Evolutionary conservation across 2,329 filamentous ascomycete species (phyloP).

Genomic region (Ascochyta koolunga): DNA sequence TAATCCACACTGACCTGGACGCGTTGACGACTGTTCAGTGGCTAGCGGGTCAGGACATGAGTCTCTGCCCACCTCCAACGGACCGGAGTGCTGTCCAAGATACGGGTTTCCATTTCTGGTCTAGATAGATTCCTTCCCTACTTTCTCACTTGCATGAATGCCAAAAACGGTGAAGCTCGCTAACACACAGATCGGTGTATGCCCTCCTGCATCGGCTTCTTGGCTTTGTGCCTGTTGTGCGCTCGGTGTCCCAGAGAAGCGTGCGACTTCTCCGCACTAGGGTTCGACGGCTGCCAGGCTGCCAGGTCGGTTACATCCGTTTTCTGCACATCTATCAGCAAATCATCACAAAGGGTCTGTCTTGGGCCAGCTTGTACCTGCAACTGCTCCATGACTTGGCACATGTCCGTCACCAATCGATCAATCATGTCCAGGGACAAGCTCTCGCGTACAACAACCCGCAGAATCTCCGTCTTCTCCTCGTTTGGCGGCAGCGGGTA

Average conservation of each 20-base stretch:
- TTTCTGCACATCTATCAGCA: constrained; percentile 29
- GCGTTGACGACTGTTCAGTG: too few relatives aligned
- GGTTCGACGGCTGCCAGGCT: constrained; percentile 52
- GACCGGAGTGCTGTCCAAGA: neutral
- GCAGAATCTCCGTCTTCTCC: constrained; percentile 67
- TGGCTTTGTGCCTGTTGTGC: constrained; percentile 54
- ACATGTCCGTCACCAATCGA: constrained; percentile 66
- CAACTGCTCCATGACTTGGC: constrained; percentile 64
- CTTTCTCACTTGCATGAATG: constrained; percentile 4
- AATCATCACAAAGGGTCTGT: too few relatives aligned
- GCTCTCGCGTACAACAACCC: constrained; percentile 70
- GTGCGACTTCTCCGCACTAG: constrained; percentile 52
- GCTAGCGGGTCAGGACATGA: too few relatives aligned
- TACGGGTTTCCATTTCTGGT: neutral
- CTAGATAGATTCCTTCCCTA: neutral
- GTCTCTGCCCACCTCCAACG: too few relatives aligned
- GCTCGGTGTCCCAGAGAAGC: constrained; percentile 34
- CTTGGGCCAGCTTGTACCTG: constrained; percentile 47
- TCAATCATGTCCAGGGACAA: constrained; percentile 73
- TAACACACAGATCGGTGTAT: constrained; percentile 58
- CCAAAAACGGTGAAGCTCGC: neutral
- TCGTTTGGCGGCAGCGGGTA: constrained; percentile 69
- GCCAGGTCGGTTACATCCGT: constrained; percentile 59
- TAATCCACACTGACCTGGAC: too few relatives aligned
- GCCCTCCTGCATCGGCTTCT: constrained; percentile 54